Percentiles rank a stretch among this genome's conserved stretches.
Conservation (phyloP, 352 stramenopile species). For the Phytophthora chlamydospora region DNA sequence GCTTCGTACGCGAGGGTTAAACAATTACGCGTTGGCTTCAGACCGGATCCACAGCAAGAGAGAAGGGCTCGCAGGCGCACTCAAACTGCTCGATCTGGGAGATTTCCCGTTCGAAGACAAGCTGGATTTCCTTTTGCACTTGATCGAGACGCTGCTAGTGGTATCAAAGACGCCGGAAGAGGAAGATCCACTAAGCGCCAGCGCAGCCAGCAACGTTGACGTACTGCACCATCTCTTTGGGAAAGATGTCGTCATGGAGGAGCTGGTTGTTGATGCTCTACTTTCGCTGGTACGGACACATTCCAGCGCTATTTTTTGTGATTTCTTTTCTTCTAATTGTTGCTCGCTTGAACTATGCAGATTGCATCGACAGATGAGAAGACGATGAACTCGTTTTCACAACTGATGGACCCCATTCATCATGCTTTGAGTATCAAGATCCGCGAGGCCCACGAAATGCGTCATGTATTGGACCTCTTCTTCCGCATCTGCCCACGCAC, state of each 20-base stretch:
- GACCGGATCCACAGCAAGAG: conserved; percentile 46
- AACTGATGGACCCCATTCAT: conserved; percentile 67
- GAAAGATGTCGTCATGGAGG: conserved; percentile 66
- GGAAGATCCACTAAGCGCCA: conserved; percentile 4
- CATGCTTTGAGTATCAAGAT: conserved; percentile 74
- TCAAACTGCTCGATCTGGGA: conserved; percentile 68
- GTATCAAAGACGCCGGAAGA: conserved; percentile 29
- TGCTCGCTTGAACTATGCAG: conserved; percentile 28
- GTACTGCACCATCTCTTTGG: conserved; percentile 72
- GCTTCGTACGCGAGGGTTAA: conserved; percentile 14
- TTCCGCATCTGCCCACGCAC: conserved; percentile 73
- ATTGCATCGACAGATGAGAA: conserved; percentile 60
- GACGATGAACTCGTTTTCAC: conserved; percentile 58
- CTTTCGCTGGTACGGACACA: conserved; percentile 52
- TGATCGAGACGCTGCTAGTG: conserved; percentile 62
- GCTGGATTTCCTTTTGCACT: conserved; percentile 62
- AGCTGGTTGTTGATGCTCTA: conserved; percentile 71
- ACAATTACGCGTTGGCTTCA: conserved; percentile 24
- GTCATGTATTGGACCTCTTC: conserved; percentile 75
- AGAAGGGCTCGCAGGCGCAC: conserved; percentile 62
- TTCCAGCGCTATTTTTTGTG: not conserved
- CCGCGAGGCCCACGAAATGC: conserved; percentile 75
- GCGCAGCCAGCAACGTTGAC: conserved; percentile 30
- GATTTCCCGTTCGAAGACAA: conserved; percentile 76
- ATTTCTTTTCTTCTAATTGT: conserved; percentile 3